Base-by-base conservation (phyloP, 169 alveolate species). In the Cryptosporidium meleagridis region DNA sequence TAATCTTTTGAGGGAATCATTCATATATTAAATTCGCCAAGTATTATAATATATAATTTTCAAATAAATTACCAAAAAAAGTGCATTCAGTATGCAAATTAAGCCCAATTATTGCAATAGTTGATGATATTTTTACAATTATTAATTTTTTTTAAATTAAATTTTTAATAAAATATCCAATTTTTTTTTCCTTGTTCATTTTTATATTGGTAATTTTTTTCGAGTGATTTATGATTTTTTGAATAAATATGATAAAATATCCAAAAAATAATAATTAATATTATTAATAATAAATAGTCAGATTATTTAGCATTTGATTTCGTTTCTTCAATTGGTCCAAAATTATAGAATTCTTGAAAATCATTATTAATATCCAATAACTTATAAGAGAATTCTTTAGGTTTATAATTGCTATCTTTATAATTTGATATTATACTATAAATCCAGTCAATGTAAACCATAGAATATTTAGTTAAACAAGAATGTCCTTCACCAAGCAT, bases 371-470 rank as follows among this genome's bases (percentile, higher is more conserved):
- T 37, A 48, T 80, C 89, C 16, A 80, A 41, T 14, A 80, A 35
- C 14, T 35, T n/a, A 23, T 80, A 80, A 0, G 73, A 39, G 14
- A 80, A 80, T 31, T 59, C 21, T 62, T 65, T 62, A 29, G 65
- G 61, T 21, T 80, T 80, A 58, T 61, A 80, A 9, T 12, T 33
- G 21, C 52, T 62, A 41, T 48, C 35, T 18, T 80, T 12, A 41
- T 59, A 62, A 21, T 59, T 62, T n/a, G 80, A 80, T 80, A 80
- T 3, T 39, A 35, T 5, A 62, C 53, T 59, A 23, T 80, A 62
- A 62, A 80, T 62, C 89, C 89, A 80, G 44, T 80, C 75, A 62
- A 80, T 16, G 45, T 80, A 80, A 41, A 80, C 75, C 89, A 80
- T 80, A 3, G 75, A 59, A 41, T 80, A 80, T 62, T 41, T 80